phyloP scores from a whole-genome alignment of 139 green algal genomes.

The Nannochloris sp. region DNA sequence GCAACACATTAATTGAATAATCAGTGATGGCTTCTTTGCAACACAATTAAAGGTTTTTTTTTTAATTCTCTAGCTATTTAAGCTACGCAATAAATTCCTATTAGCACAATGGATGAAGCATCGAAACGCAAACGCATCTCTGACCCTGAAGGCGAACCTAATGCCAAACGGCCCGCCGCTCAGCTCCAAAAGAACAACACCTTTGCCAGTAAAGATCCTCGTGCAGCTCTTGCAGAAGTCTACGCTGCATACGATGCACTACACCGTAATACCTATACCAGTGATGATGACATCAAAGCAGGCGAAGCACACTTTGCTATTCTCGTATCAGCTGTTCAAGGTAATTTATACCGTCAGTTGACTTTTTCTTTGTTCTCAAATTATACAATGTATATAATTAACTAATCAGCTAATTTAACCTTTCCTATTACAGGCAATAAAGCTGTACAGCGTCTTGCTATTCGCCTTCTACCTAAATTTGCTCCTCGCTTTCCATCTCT shows the following conservation, averaged over 20 bases:
- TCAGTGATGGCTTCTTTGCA: too few relatives aligned
- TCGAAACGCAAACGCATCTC: slow-evolving; percentile 9
- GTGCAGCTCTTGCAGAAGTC: slow-evolving; percentile 6
- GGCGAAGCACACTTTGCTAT: background rate
- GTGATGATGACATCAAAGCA: background rate
- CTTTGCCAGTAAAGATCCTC: background rate
- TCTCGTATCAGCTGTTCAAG: slow-evolving; percentile 8
- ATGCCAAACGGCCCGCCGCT: background rate
- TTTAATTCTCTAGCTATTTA: background rate
- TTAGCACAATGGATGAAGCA: background rate
- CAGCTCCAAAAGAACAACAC: background rate
- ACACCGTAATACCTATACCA: background rate
- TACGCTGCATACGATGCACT: slow-evolving; percentile 23
- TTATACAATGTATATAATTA: background rate
- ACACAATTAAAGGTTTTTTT: slow-evolving; percentile 1
- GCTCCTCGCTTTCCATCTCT: slow-evolving; percentile 31
- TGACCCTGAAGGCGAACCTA: background rate
- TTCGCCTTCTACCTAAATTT: slow-evolving; percentile 42
- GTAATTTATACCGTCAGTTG: background rate
- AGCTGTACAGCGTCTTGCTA: slow-evolving; percentile 26
- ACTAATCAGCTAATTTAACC: background rate
- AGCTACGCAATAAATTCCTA: background rate
- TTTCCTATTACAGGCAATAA: slow-evolving; percentile 8
- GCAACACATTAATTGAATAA: too few relatives aligned
- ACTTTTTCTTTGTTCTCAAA: background rate